These are phyloP conservation scores for Aspergillus aculeatus DNA, from an alignment of 2,329 filamentous ascomycete genomes.

Conservation along the genomic window DNA sequence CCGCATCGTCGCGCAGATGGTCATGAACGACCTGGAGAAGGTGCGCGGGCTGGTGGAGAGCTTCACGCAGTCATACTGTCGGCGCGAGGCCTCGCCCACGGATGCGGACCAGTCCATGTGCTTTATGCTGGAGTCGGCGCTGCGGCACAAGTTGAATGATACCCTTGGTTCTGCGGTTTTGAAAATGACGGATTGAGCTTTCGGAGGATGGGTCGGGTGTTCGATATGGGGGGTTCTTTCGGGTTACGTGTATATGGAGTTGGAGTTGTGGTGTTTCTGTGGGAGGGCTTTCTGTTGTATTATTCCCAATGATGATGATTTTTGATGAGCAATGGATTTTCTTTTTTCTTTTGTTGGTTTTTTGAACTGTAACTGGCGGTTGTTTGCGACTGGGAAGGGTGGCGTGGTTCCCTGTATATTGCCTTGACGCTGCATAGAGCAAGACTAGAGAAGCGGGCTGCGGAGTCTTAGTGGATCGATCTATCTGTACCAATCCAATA, in stretches of 20 bases:
- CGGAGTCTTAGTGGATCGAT: too few species aligned
- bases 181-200: neutral
- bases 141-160: neutral
- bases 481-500: too few species aligned
- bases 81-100: neutral
- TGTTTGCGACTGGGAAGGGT: neutral
- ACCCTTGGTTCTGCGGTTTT: neutral
- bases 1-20: neutral
- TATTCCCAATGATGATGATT: neutral
- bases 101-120: neutral
- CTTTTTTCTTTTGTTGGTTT: neutral
- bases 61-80: neutral
- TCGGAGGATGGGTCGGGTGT: neutral
- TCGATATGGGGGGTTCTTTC: neutral
- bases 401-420: neutral
- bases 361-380: too few species aligned
- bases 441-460: too few species aligned
- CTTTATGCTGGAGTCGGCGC: neutral
- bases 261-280: neutral
- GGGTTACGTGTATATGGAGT: neutral
- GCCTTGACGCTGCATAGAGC: too few species aligned
- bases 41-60: neutral
- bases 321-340: neutral
- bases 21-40: neutral
- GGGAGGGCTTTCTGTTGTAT: neutral